Base-by-base conservation (phyloP, 139 green algal genomes). In the Picochlorum costavermella region DNA sequence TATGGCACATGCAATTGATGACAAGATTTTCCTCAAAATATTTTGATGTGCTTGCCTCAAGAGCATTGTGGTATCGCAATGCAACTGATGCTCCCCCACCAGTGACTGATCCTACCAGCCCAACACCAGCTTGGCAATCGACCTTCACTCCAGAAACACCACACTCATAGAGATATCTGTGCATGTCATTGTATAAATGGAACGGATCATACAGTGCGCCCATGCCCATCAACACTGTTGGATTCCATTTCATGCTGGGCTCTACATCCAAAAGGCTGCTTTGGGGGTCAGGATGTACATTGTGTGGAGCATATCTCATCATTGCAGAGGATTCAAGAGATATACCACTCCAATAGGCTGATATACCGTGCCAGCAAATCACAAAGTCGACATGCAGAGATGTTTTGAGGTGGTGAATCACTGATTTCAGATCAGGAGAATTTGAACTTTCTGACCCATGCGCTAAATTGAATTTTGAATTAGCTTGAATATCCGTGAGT, bases 1-100 rank as follows among this genome's bases (percentile, higher is more conserved):
- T 91, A 85, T 98, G 93, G 76, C 89, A 96, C 93, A 98, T 98
- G 91, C 93, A 98, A 76, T 97, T 95, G 75, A 98, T 97, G 67
- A 78, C 72, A 67, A 91, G 79, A 75, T 97, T 97, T 60, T 74
- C 77, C 3, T 75, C 70, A 68, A 98, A 98, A 80, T 97, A 72
- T 14, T 62, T 57, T 29, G 64, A 48, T 6, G 95, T 79, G 43
- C 73, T 88, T 44, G 67, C 59, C 80, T 98, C 88, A 69, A 95
- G 73, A 1, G 86, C 85, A 0, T 55, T 37, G 53, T 95, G 88
- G 63, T 84, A 86, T 25, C 33, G 13, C 11, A 58, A 36, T 0
- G 81, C 68, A 3, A 83, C 57, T 17, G 74, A 72, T 31, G 91
- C 68, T 0, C 87, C 81, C 5, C 90, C 90, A 16, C 74, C 70